Percentiles rank a stretch among this genome's conserved stretches.
phyloP scores from a whole-genome alignment of 495 filamentous ascomycete genomes.

The Annulohypoxylon bovei region DNA sequence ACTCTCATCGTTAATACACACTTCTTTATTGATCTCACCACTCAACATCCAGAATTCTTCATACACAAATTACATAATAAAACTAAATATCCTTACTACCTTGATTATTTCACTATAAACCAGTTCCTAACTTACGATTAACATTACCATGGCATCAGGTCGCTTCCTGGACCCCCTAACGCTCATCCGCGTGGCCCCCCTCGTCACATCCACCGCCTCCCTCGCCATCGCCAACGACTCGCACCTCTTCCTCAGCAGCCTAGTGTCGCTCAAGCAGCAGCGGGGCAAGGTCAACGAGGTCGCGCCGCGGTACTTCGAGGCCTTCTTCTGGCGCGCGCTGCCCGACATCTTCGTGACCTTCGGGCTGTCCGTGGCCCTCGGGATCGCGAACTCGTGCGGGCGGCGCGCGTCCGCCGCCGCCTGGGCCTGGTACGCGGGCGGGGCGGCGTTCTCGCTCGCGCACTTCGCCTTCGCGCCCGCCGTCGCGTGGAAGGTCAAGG shows the following conservation, averaged over 20 bases:
- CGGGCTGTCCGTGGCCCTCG: conserved; percentile 37
- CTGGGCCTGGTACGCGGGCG: conserved; percentile 43
- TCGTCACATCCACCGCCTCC: conserved; percentile 54
- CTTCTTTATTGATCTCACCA: background rate
- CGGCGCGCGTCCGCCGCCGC: conserved; percentile 13
- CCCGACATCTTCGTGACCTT: conserved; percentile 33
- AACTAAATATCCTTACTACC: background rate
- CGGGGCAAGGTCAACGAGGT: conserved; percentile 37
- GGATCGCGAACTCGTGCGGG: conserved; percentile 36
- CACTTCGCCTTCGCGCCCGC: conserved; percentile 44
- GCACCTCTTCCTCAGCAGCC: conserved; percentile 45
- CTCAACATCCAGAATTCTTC: background rate
- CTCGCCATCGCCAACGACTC: conserved; percentile 50
- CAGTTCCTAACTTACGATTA: background rate
- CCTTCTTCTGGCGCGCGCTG: conserved; percentile 42
- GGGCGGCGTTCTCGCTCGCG: conserved; percentile 31
- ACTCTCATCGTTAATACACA: background rate
- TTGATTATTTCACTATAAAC: background rate
- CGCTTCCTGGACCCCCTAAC: conserved; percentile 52
- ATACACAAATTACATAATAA: background rate
- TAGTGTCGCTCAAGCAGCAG: conserved; percentile 22
- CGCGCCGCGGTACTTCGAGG: conserved; percentile 43
- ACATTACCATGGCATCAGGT: conserved; percentile 49
- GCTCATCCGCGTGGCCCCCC: conserved; percentile 50
- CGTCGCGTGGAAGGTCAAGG: conserved; percentile 41